phyloP scores from a whole-genome alignment of 1,139 yeast genomes.

The Insectozyma bohioensis region DNA sequence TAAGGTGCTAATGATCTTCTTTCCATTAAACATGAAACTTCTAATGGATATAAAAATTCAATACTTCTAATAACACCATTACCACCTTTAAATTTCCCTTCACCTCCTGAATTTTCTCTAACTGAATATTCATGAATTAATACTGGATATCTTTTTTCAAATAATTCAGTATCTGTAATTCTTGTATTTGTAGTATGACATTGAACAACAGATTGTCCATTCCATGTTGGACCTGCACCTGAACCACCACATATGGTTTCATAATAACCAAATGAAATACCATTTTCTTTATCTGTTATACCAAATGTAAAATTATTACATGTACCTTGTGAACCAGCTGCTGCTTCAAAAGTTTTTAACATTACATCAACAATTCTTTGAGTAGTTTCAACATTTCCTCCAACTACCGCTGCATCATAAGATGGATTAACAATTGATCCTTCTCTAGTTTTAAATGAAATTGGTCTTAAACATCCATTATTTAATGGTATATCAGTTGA shows the following conservation, averaged over 20 bases:
- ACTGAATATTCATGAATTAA: conserved; percentile 42
- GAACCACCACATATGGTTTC: conserved; percentile 53
- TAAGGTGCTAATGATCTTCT: conserved; percentile 46
- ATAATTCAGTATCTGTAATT: conserved; percentile 48
- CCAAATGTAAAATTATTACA: conserved; percentile 53
- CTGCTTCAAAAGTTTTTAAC: conserved; percentile 71
- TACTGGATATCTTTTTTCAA: conserved; percentile 49
- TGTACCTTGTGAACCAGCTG: conserved; percentile 58
- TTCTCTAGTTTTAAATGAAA: conserved; percentile 62
- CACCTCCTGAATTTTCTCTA: conserved; percentile 42
- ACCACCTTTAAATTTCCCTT: conserved; percentile 43
- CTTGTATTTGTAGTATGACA: conserved; percentile 51
- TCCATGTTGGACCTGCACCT: conserved; percentile 52
- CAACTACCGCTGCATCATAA: conserved; percentile 81
- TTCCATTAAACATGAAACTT: conserved; percentile 48
- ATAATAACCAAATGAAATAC: conserved; percentile 45
- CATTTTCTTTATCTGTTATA: conserved; percentile 34
- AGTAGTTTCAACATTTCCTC: conserved; percentile 86
- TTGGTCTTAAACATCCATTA: conserved; percentile 79
- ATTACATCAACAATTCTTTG: conserved; percentile 82
- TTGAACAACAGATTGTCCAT: conserved; percentile 48
- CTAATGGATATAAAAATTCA: conserved; percentile 41
- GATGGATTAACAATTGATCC: conserved; percentile 72
- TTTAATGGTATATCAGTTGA: conserved; percentile 79
- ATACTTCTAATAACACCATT: conserved; percentile 48